A percentile compares a stretch with the other conserved stretches of the same genome.
phyloP scores from a whole-genome alignment of 1,284 basidiomycete genomes.

The Porphyrellus sp. region DNA sequence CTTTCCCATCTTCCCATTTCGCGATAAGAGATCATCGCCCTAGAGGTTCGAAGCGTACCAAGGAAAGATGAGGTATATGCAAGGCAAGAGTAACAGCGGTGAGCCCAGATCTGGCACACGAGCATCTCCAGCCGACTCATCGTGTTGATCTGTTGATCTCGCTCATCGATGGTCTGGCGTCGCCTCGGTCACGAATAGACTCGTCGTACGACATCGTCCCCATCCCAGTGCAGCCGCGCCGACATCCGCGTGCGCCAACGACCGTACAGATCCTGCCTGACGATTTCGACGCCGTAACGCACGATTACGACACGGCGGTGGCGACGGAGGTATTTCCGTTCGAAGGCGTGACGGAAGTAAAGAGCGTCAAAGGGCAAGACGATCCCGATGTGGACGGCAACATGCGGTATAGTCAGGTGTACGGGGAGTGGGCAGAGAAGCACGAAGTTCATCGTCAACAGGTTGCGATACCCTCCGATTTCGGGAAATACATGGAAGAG shows the following conservation, averaged over 20 bases:
- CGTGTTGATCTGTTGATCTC: conserved; percentile 18
- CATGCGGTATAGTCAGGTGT: conserved; percentile 28
- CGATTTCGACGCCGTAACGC: conserved; percentile 32
- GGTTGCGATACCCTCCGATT: conserved; percentile 29
- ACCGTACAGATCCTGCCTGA: conserved; percentile 32
- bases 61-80: conserved; percentile 18
- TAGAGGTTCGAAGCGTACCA: background rate
- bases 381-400: conserved; percentile 11
- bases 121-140: background rate
- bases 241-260: conserved; percentile 33
- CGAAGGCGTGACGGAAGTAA: conserved; percentile 29
- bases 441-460: conserved; percentile 27
- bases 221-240: conserved; percentile 16
- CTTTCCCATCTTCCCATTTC: background rate
- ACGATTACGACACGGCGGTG: conserved; percentile 29
- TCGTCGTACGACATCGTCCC: conserved; percentile 35
- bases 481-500: conserved; percentile 46
- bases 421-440: conserved; percentile 34
- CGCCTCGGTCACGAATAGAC: conserved; percentile 17
- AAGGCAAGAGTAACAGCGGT: conserved; percentile 28
- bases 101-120: conserved; percentile 5
- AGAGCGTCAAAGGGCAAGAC: conserved; percentile 11
- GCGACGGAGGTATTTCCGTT: conserved; percentile 22
- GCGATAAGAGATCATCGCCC: background rate
- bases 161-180: conserved; percentile 12